Percentiles rank a stretch among this genome's conserved stretches.
Evolutionary conservation across 2,329 filamentous ascomycete species (phyloP).

Genomic region (Penicillium vulpinum): DNA sequence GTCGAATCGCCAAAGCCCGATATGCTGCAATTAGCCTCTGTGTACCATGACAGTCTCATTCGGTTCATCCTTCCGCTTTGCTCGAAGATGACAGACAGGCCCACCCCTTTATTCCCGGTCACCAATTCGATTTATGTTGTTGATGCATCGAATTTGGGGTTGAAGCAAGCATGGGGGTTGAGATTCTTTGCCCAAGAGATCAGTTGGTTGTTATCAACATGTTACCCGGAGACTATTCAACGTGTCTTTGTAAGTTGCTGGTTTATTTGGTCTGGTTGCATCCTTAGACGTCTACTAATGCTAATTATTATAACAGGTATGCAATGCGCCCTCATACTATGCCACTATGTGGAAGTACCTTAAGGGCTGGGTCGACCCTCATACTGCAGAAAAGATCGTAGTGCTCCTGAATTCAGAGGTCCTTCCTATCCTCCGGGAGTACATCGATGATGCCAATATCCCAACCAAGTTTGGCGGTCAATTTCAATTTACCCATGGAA

Average conservation of each 20-base stretch:
- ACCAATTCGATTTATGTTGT: constrained; percentile 22
- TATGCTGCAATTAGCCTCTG: constrained; percentile 24
- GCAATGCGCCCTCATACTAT: constrained; percentile 29
- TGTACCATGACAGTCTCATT: constrained; percentile 19
- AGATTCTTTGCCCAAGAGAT: constrained; percentile 22
- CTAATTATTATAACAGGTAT: constrained; percentile 18
- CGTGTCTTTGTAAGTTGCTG: constrained; percentile 15
- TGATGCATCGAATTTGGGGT: constrained; percentile 17
- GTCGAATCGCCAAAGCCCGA: constrained; percentile 2
- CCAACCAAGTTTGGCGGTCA: constrained; percentile 23
- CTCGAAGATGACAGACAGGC: constrained; percentile 17
- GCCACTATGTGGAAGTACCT: constrained; percentile 24
- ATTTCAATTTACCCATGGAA: constrained; percentile 22
- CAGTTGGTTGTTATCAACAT: constrained; percentile 28
- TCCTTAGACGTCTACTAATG: neutral
- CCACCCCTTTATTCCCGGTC: constrained; percentile 6
- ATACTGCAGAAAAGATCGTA: constrained; percentile 28
- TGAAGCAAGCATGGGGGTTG: constrained; percentile 27
- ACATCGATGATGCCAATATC: constrained; percentile 22
- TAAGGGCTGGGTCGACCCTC: constrained; percentile 26
- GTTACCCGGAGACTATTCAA: constrained; percentile 30
- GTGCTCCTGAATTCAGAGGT: constrained; percentile 18
- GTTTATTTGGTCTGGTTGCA: neutral
- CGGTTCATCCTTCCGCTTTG: constrained; percentile 28
- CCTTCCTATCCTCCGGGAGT: constrained; percentile 12